phyloP scores from a whole-genome alignment of 495 filamentous ascomycete species.

The Bathelium albidoporum region DNA sequence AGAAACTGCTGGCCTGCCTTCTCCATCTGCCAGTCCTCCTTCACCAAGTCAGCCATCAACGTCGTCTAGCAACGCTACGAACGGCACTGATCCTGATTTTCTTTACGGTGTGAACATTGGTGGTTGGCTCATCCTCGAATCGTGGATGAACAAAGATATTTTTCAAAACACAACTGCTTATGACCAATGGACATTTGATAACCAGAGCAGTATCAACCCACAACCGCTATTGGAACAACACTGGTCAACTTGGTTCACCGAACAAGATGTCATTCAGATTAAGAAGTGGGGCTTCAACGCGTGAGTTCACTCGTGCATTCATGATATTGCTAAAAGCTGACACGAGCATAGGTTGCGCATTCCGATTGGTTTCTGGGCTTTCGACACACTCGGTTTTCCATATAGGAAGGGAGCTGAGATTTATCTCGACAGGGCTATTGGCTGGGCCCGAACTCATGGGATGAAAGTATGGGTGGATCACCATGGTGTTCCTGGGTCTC shows the following conservation, averaged over 20 bases:
- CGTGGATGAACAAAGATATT: constrained; percentile 28
- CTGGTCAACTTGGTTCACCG: constrained; percentile 33
- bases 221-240: constrained; percentile 20
- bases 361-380: constrained; percentile 37
- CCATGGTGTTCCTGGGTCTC: constrained; percentile 33
- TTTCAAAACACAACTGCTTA: constrained; percentile 23
- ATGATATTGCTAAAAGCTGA: not conserved
- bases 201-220: constrained; percentile 15
- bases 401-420: constrained; percentile 30
- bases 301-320: not conserved
- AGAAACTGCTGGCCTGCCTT: not conserved
- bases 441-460: constrained; percentile 29
- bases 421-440: constrained; percentile 34
- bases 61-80: not conserved
- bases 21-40: not conserved
- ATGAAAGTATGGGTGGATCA: constrained; percentile 35
- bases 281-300: constrained; percentile 34
- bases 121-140: constrained; percentile 35
- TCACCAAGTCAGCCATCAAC: not conserved
- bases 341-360: constrained; percentile 24
- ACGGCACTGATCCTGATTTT: not conserved
- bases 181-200: constrained; percentile 31
- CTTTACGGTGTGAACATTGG: constrained; percentile 21
- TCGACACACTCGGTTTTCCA: constrained; percentile 27
- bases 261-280: constrained; percentile 28